phyloP scores from a whole-genome alignment of 345 rosid species.

The Eucalyptus tenuipes region DNA sequence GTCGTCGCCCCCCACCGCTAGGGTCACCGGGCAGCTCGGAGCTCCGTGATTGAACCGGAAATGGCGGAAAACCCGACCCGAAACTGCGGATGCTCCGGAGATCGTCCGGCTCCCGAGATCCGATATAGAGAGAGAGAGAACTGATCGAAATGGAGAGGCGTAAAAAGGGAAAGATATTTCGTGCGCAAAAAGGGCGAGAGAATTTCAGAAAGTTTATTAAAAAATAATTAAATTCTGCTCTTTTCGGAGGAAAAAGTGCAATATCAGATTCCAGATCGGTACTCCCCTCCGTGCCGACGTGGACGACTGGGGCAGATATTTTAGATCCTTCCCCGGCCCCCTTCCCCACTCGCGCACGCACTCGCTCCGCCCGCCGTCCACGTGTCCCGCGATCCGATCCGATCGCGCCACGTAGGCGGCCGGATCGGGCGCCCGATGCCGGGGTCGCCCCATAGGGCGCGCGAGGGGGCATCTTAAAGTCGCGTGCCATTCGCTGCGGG shows the following conservation, averaged over 20 bases:
- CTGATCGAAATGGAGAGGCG: constrained; percentile 12
- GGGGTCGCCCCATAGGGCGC: neutral
- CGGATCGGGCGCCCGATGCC: neutral
- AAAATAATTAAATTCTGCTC: neutral
- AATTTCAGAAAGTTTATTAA: neutral
- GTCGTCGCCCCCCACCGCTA: neutral
- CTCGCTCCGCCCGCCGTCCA: neutral
- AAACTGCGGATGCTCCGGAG: neutral
- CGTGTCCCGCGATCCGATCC: neutral
- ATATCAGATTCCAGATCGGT: constrained; percentile 50
- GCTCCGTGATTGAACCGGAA: neutral
- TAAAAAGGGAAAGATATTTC: neutral
- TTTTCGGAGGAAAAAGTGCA: constrained; percentile 27
- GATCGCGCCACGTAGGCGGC: neutral
- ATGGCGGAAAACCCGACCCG: neutral
- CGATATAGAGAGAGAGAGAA: neutral
- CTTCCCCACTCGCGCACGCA: neutral
- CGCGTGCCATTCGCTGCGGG: neutral
- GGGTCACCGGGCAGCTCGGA: neutral
- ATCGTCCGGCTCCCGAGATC: neutral
- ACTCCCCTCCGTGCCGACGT: constrained; percentile 39
- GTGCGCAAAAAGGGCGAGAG: neutral
- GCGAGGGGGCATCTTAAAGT: neutral
- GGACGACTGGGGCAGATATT: constrained; percentile 71
- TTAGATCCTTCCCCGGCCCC: constrained; percentile 30